phyloP scores from a whole-genome alignment of 2,329 filamentous ascomycete genomes.

The Bipolaris sorokiniana region DNA sequence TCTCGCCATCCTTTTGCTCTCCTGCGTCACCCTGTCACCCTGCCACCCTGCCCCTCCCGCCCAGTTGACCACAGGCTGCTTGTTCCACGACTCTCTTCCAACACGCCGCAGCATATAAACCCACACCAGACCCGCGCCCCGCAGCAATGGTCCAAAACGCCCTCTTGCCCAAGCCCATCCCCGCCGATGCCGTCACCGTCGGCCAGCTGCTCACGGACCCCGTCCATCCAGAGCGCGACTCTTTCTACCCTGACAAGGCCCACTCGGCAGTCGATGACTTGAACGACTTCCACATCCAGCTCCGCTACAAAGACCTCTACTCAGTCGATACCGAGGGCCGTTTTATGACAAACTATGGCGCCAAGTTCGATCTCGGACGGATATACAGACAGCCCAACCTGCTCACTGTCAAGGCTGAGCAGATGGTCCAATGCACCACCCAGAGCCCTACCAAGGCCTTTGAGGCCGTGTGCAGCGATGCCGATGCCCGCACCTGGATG shows the following conservation, averaged over 20 bases:
- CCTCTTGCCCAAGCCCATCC: conserved; percentile 46
- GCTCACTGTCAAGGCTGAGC: conserved; percentile 45
- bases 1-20: conserved; percentile 17
- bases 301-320: conserved; percentile 49
- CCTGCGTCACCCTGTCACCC: background rate
- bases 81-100: background rate
- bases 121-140: background rate
- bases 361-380: conserved; percentile 47
- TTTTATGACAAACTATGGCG: conserved; percentile 48
- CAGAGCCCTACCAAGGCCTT: conserved; percentile 38
- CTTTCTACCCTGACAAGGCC: conserved; percentile 45
- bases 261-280: conserved; percentile 45
- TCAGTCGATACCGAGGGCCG: conserved; percentile 47
- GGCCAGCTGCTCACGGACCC: conserved; percentile 48
- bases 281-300: conserved; percentile 50
- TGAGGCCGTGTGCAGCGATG: conserved; percentile 42
- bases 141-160: conserved; percentile 43
- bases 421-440: conserved; percentile 48
- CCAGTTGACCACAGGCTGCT: conserved; percentile 1
- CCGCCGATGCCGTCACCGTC: conserved; percentile 42
- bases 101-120: background rate
- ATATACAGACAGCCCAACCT: conserved; percentile 48
- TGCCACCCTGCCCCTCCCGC: conserved; percentile 1
- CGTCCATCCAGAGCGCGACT: conserved; percentile 45
- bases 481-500: conserved; percentile 44